Base-by-base conservation (phyloP, 1,139 yeast genomes). In the Candida tropicalis region DNA sequence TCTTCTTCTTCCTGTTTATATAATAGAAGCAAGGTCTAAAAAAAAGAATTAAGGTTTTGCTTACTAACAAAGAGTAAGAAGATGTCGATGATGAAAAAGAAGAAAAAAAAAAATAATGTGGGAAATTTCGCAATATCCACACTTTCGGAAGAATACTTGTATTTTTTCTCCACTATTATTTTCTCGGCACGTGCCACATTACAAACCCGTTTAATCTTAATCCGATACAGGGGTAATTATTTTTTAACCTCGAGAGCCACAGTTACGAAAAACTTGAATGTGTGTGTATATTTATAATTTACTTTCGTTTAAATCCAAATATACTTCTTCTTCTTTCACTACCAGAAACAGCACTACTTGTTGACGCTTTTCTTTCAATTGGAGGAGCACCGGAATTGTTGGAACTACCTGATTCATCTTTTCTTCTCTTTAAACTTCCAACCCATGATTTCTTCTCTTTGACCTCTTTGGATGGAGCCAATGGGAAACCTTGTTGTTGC, bases 371-470 rank as follows among this genome's bases (percentile, higher is more conserved):
- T 16, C 58, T 33, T 28, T 56, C 58, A 9, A 39, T 35, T 18
- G 40, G 35, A 12, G 41, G 35, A 6, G 38, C 29, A 3, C 38
- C 39, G 3, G 37, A 26, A 35, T 54, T 51, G 3, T 22, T 36
- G 15, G 51, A 45, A 13, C 46, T 51, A 10, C 48, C 58, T n/a
- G 39, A 46, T 40, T 60, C 62, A 49, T 60, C 61, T 37, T 70
- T 74, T 43, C 67, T 54, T 40, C 72, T 55, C 45, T 68, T 70
- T 35, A 73, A 60, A 1, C 71, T 71, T 0, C 71, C 73, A 5
- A 70, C 72, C 77, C 77, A 71, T 8, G 71, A 63, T 46, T 71
- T 72, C 58, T 72, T 70, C 40, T 69, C 75, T 28, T 55, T 56
- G 4, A 50, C 46, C 26, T 53, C 56, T 26, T 22, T 42, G 2